Percentiles rank a stretch among this genome's conserved stretches.
These are phyloP conservation scores for Acanthamoeba sp. DNA, from an alignment of 208 protist genomes.

Conservation along the genomic window DNA sequence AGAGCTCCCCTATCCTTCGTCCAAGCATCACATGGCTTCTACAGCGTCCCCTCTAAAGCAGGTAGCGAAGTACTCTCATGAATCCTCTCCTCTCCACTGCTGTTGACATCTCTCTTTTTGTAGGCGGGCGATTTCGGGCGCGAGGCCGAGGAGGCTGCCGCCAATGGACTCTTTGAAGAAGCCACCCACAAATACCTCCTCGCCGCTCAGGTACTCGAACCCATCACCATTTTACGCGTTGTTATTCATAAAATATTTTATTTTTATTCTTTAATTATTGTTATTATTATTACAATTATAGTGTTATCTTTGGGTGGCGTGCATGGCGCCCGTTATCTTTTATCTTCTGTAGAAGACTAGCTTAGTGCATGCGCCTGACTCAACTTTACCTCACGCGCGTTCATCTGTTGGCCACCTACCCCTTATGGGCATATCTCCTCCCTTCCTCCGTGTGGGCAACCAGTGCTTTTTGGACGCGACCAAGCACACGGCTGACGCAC, in stretches of 20 bases:
- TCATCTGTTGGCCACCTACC: no score
- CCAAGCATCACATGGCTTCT: background rate
- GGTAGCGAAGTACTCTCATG: background rate
- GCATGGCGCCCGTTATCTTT: no score
- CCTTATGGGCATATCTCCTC: no score
- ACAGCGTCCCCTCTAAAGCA: background rate
- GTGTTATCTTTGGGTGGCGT: no score
- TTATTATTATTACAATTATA: background rate
- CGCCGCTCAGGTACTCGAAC: background rate
- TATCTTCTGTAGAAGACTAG: background rate
- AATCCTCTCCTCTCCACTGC: background rate
- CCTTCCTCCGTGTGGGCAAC: no score
- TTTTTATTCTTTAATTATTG: background rate
- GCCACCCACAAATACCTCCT: conserved; percentile 22
- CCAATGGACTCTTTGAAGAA: conserved; percentile 1
- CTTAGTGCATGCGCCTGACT: background rate
- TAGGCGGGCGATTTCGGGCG: background rate
- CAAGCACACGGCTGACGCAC: background rate
- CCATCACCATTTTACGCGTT: background rate
- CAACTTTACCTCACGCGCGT: background rate
- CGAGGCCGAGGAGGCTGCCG: conserved; percentile 1
- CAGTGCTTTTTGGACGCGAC: conserved; percentile 15
- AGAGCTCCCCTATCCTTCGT: no score
- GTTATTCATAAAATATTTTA: background rate
- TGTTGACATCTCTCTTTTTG: no score